A percentile compares a stretch with the other conserved stretches of the same genome.
Evolutionary conservation across 164 flowering plant species (phyloP).

Genomic region (grape (Vitis vinifera)): ASM3070453v1 NC_081810.1:18175001-18175500

Average conservation of each 20-base stretch:
- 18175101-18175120: constrained; percentile 75
- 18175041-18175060: constrained; percentile 93
- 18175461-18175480: no score
- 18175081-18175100: constrained; percentile 86
- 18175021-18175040: constrained; percentile 99
- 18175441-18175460: no score
- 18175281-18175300: constrained; percentile 91
- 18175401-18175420: no score
- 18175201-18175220: constrained; percentile 56
- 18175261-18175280: constrained; percentile 97
- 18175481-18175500: no score
- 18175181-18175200: constrained; percentile 41
- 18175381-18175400: not conserved
- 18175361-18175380: constrained; percentile 17
- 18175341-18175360: constrained; percentile 98
- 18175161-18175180: constrained; percentile 21
- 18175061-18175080: constrained; percentile 90
- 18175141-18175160: constrained; percentile 39
- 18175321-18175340: constrained; percentile 71
- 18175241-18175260: constrained; percentile 76
- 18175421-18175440: no score
- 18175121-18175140: constrained; percentile 78
- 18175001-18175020: constrained; percentile 84
- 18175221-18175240: constrained; percentile 79
- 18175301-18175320: constrained; percentile 94